These are phyloP conservation scores for Phytophthora rubi DNA, from an alignment of 352 stramenopile genomes.

Conservation along the genomic window DNA sequence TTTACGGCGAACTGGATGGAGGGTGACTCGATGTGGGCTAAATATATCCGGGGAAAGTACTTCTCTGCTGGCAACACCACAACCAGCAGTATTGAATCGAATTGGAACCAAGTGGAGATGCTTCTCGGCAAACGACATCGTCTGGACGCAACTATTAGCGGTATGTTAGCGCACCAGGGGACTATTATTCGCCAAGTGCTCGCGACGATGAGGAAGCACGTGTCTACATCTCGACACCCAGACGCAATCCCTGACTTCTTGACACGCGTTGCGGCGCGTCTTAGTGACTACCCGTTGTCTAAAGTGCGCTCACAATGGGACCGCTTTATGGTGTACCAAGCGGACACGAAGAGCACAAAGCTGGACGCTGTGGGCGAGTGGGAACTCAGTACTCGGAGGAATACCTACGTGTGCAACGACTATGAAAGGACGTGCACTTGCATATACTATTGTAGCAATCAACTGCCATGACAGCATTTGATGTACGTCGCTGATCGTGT, in stretches of 20 bases:
- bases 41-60: no score
- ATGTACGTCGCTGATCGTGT: neutral
- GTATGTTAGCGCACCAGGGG: conserved; percentile 14
- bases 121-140: no score
- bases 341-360: neutral
- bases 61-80: no score
- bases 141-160: no score
- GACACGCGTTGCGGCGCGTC: neutral
- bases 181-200: conserved; percentile 7
- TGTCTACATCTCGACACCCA: neutral
- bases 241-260: conserved; percentile 10
- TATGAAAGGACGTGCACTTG: neutral
- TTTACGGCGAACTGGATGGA: no score
- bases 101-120: no score
- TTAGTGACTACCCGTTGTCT: neutral
- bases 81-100: no score
- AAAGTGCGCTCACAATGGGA: conserved; percentile 3
- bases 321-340: neutral
- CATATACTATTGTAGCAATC: neutral
- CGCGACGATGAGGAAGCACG: conserved; percentile 2
- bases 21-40: no score
- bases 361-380: neutral
- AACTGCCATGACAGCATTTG: neutral
- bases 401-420: neutral
- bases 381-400: neutral